A percentile compares a stretch with the other conserved stretches of the same genome.
phyloP scores from a whole-genome alignment of 805 yeast genomes.

The Priceomyces haplophilus region DNA sequence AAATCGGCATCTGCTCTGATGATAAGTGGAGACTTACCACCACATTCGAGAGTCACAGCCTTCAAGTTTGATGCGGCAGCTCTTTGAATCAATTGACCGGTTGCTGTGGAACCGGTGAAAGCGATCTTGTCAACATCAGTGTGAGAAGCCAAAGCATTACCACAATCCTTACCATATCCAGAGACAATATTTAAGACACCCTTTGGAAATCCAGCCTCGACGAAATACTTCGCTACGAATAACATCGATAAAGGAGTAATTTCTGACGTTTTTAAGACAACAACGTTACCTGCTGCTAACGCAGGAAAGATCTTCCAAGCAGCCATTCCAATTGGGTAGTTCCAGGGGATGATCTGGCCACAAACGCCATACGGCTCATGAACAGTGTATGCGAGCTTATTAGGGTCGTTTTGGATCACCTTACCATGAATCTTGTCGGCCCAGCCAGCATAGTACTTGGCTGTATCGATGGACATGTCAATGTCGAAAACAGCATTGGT shows the following conservation, averaged over 20 bases:
- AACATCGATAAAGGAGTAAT: constrained; percentile 70
- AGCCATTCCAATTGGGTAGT: constrained; percentile 56
- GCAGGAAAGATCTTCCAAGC: constrained; percentile 85
- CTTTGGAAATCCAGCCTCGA: constrained; percentile 70
- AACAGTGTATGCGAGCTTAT: constrained; percentile 61
- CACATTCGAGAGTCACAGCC: constrained; percentile 66
- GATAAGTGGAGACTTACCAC: constrained; percentile 68
- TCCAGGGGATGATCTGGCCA: constrained; percentile 48
- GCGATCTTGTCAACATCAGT: constrained; percentile 56
- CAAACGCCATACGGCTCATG: constrained; percentile 54
- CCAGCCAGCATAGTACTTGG: constrained; percentile 60
- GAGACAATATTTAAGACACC: constrained; percentile 72
- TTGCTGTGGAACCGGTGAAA: constrained; percentile 64
- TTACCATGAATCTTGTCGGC: constrained; percentile 55
- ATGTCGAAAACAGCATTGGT: constrained; percentile 50
- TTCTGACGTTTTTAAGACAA: constrained; percentile 73
- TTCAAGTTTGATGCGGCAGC: constrained; percentile 60
- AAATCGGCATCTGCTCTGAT: constrained; percentile 63
- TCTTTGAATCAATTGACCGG: constrained; percentile 63
- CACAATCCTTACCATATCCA: constrained; percentile 69
- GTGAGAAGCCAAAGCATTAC: constrained; percentile 63
- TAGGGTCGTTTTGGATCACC: constrained; percentile 42
- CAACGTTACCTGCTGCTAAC: constrained; percentile 72
- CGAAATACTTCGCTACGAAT: constrained; percentile 54
- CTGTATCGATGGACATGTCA: constrained; percentile 42